phyloP scores from a whole-genome alignment of 306 rosid species.

The Ammopiptanthus mongolicus region DNA sequence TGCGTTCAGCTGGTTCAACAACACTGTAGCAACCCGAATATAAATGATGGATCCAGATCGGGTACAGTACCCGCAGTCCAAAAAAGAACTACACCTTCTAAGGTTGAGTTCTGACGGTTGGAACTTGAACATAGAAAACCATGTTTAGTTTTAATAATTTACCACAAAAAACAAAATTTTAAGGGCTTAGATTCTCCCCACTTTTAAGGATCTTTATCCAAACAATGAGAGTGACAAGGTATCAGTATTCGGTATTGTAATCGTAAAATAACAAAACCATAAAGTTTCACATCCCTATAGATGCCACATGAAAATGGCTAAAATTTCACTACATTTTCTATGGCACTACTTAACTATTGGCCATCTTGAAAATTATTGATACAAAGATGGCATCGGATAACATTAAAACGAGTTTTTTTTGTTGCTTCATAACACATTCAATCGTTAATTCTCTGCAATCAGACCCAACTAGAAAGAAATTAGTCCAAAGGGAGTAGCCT shows the following conservation, averaged over 20 bases:
- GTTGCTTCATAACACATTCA: conserved; percentile 32
- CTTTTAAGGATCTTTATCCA: too few relatives aligned
- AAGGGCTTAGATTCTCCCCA: too few relatives aligned
- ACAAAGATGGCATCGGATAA: conserved; percentile 11
- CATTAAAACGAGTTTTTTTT: not conserved
- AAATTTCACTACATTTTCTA: conserved; percentile 32
- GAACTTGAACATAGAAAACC: not conserved
- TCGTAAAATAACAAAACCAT: not conserved
- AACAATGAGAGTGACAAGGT: not conserved
- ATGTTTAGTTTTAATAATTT: not conserved
- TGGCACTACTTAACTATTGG: conserved; percentile 27
- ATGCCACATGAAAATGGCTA: conserved; percentile 22
- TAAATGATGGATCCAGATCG: too few relatives aligned
- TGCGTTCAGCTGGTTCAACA: too few relatives aligned
- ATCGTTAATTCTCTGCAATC: conserved; percentile 23
- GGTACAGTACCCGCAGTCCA: too few relatives aligned
- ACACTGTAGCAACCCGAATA: too few relatives aligned
- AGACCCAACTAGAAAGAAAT: conserved; percentile 28
- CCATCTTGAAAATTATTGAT: conserved; percentile 30
- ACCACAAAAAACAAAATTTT: not conserved
- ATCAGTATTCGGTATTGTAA: not conserved
- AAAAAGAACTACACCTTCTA: too few relatives aligned
- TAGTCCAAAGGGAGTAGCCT: conserved; percentile 26
- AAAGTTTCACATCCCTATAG: not conserved
- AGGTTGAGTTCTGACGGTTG: too few relatives aligned